A percentile compares a stretch with the other conserved stretches of the same genome.
These are phyloP conservation scores for Austroboletus olivaceoglutinosus DNA, from an alignment of 1,284 basidiomycete genomes.

Conservation along the genomic window DNA sequence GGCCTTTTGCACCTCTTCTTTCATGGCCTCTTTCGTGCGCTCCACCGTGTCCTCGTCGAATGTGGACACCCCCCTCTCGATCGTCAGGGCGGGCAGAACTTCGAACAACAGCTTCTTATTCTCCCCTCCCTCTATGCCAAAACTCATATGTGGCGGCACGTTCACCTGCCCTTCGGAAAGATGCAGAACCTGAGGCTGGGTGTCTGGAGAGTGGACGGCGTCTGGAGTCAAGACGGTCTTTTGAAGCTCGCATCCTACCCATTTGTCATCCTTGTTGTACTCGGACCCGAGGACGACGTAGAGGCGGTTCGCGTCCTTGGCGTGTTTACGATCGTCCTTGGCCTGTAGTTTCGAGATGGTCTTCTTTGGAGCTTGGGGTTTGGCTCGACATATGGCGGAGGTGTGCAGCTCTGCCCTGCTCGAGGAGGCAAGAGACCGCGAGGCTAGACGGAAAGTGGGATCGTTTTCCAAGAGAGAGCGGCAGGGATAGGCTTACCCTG, in stretches of 20 bases:
- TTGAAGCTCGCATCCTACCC: constrained; percentile 63
- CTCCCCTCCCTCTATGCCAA: constrained; percentile 54
- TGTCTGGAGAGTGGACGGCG: constrained; percentile 37
- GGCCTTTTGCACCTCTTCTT: constrained; percentile 56
- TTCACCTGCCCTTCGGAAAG: constrained; percentile 36
- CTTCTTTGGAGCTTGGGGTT: constrained; percentile 38
- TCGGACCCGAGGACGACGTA: constrained; percentile 73
- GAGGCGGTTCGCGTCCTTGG: constrained; percentile 48
- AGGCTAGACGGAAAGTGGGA: constrained; percentile 32
- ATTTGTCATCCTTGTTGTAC: constrained; percentile 59
- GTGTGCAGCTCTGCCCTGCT: constrained; percentile 53
- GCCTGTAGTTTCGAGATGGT: constrained; percentile 53
- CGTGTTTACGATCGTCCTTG: constrained; percentile 44
- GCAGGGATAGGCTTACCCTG: constrained; percentile 26
- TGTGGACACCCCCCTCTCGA: constrained; percentile 25
- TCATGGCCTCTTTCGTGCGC: constrained; percentile 22
- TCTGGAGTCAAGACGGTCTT: constrained; percentile 57
- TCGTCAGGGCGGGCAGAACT: constrained; percentile 51
- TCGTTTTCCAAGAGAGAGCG: neutral
- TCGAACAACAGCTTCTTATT: constrained; percentile 61
- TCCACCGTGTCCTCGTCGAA: constrained; percentile 20
- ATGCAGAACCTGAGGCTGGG: constrained; percentile 10
- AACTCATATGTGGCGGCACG: constrained; percentile 53
- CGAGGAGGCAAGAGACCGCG: constrained; percentile 45
- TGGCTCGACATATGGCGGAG: constrained; percentile 43